These are phyloP conservation scores for Citeromyces siamensis DNA, from an alignment of 1,139 yeast species.

Conservation along the genomic window DNA sequence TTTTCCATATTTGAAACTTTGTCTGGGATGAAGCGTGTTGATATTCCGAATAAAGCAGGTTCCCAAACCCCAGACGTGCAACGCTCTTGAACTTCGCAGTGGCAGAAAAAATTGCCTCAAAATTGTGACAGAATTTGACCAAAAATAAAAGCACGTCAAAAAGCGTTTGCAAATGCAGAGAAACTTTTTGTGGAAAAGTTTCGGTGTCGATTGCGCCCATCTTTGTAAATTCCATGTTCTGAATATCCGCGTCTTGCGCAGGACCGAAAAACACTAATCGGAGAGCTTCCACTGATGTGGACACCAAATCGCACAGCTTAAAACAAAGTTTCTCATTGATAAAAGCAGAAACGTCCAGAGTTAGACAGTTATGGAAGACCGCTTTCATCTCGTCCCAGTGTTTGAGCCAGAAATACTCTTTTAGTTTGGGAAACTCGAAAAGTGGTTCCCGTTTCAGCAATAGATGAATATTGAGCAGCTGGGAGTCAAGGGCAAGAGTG, in stretches of 20 bases:
- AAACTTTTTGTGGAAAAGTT: constrained; percentile 16
- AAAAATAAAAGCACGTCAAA: constrained; percentile 21
- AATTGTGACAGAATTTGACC: constrained; percentile 18
- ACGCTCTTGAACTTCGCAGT: constrained; percentile 5
- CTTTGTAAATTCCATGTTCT: constrained; percentile 9
- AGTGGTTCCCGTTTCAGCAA: constrained; percentile 15
- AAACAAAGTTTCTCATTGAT: constrained; percentile 12
- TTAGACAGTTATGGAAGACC: neutral
- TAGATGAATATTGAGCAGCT: constrained; percentile 18
- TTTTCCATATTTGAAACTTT: constrained; percentile 4
- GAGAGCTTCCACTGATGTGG: constrained; percentile 16
- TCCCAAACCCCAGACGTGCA: constrained; percentile 13
- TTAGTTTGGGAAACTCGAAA: constrained; percentile 17
- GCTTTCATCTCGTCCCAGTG: constrained; percentile 19
- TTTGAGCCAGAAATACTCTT: constrained; percentile 21
- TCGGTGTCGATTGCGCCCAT: constrained; percentile 14
- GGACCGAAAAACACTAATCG: constrained; percentile 15
- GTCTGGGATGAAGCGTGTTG: constrained; percentile 14
- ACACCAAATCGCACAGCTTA: constrained; percentile 13
- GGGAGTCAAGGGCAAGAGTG: constrained; percentile 17
- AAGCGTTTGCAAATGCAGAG: constrained; percentile 21
- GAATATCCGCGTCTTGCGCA: constrained; percentile 7
- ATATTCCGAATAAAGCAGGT: constrained; percentile 14
- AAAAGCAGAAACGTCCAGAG: constrained; percentile 9
- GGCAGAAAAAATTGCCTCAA: constrained; percentile 13